These are phyloP conservation scores for Hypoxylon trugodes DNA, from an alignment of 495 filamentous ascomycete species.

Conservation along the genomic window DNA sequence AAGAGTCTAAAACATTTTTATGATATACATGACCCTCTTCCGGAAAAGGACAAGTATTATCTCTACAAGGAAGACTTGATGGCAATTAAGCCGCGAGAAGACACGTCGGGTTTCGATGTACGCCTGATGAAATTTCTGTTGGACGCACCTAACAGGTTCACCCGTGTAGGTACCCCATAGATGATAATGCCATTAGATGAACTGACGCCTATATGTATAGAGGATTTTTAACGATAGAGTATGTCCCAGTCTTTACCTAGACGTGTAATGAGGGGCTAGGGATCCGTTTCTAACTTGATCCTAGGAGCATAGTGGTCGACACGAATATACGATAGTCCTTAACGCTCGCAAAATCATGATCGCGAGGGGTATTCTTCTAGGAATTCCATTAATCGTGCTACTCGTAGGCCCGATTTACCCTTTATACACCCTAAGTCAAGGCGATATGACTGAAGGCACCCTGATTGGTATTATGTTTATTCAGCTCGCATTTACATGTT, in stretches of 20 bases:
- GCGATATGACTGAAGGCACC: constrained; percentile 7
- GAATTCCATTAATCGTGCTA: background rate
- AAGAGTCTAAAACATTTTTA: background rate
- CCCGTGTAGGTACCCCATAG: constrained; percentile 7
- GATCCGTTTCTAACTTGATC: too few species aligned
- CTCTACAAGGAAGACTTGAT: constrained; percentile 7
- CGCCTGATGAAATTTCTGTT: constrained; percentile 5
- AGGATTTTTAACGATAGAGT: background rate
- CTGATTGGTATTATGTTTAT: constrained; percentile 23
- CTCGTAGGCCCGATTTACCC: constrained; percentile 23
- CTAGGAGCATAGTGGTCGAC: background rate
- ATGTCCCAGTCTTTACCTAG: too few species aligned
- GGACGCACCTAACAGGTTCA: background rate
- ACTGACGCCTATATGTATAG: background rate
- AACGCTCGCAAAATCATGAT: background rate
- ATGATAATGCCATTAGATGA: too few species aligned
- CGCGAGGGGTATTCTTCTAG: background rate
- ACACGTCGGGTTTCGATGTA: constrained; percentile 5
- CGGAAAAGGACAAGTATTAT: background rate
- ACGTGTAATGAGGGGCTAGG: too few species aligned
- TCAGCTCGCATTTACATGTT: constrained; percentile 9
- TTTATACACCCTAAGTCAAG: constrained; percentile 14
- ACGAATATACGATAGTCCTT: background rate
- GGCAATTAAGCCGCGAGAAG: background rate
- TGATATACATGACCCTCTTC: background rate